Evolutionary conservation across 768 basidiomycete species (phyloP).

Genomic region (Mycena chlorophos): DNA sequence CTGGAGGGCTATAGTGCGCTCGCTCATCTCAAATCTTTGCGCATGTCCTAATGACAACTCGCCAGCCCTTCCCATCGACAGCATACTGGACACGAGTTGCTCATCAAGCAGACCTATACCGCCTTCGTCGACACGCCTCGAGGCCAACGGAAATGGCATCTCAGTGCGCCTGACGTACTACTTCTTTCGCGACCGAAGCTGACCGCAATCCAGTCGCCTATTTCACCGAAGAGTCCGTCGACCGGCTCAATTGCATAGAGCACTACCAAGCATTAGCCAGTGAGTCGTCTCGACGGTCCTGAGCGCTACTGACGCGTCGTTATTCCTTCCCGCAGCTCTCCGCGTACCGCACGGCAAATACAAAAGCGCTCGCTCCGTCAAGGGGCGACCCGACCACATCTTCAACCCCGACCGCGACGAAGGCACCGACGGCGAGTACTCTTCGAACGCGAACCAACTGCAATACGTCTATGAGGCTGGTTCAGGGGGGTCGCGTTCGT

Average conservation of each 20-base stretch:
- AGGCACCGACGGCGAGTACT: constrained; percentile 33
- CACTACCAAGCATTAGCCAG: constrained; percentile 52
- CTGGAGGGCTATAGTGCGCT: constrained; percentile 45
- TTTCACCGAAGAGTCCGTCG: constrained; percentile 71
- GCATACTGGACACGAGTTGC: constrained; percentile 38
- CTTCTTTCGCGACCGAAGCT: constrained; percentile 24
- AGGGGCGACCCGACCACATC: constrained; percentile 54
- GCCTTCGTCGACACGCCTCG: constrained; percentile 68
- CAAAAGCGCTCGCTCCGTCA: constrained; percentile 68
- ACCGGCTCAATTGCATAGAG: constrained; percentile 60
- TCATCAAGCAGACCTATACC: constrained; percentile 83
- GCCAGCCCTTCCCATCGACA: constrained; percentile 22
- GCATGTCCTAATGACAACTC: constrained; percentile 12
- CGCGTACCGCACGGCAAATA: constrained; percentile 66
- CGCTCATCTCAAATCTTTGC: not conserved
- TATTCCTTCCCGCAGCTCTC: constrained; percentile 41
- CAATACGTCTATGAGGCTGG: constrained; percentile 48
- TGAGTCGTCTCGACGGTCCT: not conserved
- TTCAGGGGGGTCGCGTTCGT: constrained; percentile 10
- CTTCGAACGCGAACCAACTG: constrained; percentile 32
- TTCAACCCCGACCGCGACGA: constrained; percentile 46
- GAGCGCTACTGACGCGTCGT: constrained; percentile 3
- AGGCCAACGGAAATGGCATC: constrained; percentile 79
- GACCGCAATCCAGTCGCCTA: constrained; percentile 61
- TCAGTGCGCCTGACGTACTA: constrained; percentile 51